Evolutionary conservation across 225 moss, liverwort and hornwort species (phyloP).

Genomic region (Pleurozium schreberi): DNA sequence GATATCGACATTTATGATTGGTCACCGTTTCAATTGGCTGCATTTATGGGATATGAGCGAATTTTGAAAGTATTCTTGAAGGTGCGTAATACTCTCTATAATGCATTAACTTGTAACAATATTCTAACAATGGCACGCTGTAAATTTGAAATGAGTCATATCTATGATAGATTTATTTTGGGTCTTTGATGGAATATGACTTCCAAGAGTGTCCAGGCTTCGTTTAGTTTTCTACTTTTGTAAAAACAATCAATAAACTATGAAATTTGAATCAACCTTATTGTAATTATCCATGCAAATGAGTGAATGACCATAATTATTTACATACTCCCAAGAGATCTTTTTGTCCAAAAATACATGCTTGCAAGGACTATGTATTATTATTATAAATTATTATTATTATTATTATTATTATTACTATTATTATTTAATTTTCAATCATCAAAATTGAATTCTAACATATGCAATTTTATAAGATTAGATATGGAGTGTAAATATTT

Average conservation of each 20-base stretch:
- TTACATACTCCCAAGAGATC: too few relatives aligned
- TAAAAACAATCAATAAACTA: background rate
- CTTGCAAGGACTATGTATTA: too few relatives aligned
- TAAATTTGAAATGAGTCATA: accelerated
- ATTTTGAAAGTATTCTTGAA: background rate
- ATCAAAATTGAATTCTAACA: too few relatives aligned
- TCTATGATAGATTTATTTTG: background rate
- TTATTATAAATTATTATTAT: too few relatives aligned
- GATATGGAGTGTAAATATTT: too few relatives aligned
- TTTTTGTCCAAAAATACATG: too few relatives aligned
- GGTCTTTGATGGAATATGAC: background rate
- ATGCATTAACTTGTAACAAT: background rate
- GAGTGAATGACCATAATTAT: background rate
- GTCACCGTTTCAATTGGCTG: background rate
- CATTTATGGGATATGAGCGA: background rate
- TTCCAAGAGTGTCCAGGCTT: background rate
- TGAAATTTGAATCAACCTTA: background rate
- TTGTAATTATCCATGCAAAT: background rate
- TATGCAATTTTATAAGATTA: too few relatives aligned
- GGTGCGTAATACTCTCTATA: background rate
- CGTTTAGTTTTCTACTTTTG: background rate
- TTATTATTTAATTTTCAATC: too few relatives aligned
- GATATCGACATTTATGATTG: accelerated
- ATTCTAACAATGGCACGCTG: background rate
- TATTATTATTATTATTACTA: too few relatives aligned